Conservation (phyloP, 2,329 filamentous ascomycete species). For the Xylariaceae sp. region DNA sequence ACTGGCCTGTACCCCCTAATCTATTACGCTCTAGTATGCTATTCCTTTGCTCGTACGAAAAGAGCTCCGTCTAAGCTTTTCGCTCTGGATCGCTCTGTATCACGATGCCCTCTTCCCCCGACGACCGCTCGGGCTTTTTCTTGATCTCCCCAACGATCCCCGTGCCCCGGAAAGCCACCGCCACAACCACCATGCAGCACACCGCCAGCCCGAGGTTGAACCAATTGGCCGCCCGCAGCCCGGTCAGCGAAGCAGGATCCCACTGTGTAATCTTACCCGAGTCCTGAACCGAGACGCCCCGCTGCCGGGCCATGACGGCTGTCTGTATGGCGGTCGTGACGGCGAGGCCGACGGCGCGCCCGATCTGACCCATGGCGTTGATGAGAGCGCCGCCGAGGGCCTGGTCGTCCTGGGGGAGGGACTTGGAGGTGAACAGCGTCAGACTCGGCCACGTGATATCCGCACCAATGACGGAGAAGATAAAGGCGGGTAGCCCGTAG, state of each 20-base stretch:
- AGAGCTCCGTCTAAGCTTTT: no score
- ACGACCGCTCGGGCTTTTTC: slow-evolving; percentile 3
- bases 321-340: slow-evolving; percentile 63
- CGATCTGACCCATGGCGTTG: slow-evolving; percentile 62
- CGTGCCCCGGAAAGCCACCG: slow-evolving; percentile 45
- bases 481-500: slow-evolving; percentile 62
- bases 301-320: slow-evolving; percentile 49
- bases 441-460: slow-evolving; percentile 64
- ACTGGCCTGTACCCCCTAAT: no score
- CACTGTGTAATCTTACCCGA: slow-evolving; percentile 37
- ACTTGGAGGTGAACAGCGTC: slow-evolving; percentile 61
- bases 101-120: slow-evolving; percentile 4
- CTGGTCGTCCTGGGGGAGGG: slow-evolving; percentile 59
- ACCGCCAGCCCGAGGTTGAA: slow-evolving; percentile 47
- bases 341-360: slow-evolving; percentile 61
- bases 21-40: no score
- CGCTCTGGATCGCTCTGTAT: no score
- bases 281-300: slow-evolving; percentile 38
- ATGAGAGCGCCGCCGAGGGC: slow-evolving; percentile 64
- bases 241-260: slow-evolving; percentile 43
- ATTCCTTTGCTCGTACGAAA: no score
- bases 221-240: slow-evolving; percentile 48
- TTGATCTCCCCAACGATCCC: slow-evolving; percentile 46
- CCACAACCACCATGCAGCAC: slow-evolving; percentile 38
- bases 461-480: slow-evolving; percentile 60